Conservation (phyloP, 441 rosid genomes). For the Hura crepitans region DNA sequence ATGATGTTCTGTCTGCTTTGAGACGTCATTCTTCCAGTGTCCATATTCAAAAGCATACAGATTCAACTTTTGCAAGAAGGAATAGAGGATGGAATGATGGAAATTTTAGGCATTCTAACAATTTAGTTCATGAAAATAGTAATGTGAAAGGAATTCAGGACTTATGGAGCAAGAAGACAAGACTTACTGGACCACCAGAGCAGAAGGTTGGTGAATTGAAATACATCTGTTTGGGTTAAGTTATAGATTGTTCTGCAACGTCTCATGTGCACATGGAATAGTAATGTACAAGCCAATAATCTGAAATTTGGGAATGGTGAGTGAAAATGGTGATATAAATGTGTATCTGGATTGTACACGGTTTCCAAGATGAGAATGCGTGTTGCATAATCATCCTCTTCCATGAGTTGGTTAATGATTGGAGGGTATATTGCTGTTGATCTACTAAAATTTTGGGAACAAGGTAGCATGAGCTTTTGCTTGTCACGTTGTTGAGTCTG, state of each 20-base stretch:
- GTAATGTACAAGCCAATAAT: conserved; percentile 4
- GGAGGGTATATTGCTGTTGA: neutral
- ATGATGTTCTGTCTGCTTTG: conserved; percentile 82
- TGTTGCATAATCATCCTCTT: neutral
- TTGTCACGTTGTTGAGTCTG: neutral
- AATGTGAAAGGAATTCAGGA: conserved; percentile 44
- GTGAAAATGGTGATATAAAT: neutral
- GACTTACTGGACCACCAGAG: conserved; percentile 71
- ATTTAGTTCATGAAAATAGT: conserved; percentile 34
- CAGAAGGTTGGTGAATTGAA: conserved; percentile 59
- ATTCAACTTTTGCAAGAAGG: conserved; percentile 49
- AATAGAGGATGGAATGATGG: conserved; percentile 49
- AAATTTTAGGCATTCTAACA: conserved; percentile 38
- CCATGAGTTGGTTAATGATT: neutral
- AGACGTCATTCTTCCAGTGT: conserved; percentile 73
- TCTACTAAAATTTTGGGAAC: neutral
- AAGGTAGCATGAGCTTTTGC: neutral
- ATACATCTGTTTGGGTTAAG: neutral
- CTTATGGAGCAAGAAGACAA: conserved; percentile 47
- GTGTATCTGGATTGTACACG: neutral
- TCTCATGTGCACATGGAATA: conserved; percentile 3
- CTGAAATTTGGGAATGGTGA: neutral
- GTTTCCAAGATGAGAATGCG: neutral
- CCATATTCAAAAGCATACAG: conserved; percentile 51
- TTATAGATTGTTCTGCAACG: neutral